Evolutionary conservation across 148 eudicot genomes (phyloP).

Genomic region (Chenopodium berlandieri): DNA sequence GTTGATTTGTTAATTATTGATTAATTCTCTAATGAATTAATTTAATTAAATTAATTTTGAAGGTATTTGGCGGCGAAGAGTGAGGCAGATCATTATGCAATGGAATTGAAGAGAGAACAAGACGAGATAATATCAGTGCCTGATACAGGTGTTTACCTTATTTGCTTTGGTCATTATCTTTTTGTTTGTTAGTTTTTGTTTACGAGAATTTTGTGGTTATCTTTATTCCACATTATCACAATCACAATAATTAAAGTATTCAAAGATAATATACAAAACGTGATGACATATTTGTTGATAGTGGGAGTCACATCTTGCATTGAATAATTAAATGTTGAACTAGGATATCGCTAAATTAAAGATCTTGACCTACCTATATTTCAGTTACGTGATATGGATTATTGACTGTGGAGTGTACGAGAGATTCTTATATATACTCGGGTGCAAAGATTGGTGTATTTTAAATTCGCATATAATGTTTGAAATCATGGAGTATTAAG

Average conservation of each 20-base stretch:
- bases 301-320: background rate
- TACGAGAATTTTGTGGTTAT: background rate
- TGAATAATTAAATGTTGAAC: background rate
- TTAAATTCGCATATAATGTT: too few species aligned
- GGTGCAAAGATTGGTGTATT: too few species aligned
- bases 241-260: too few species aligned
- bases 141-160: conserved; percentile 56
- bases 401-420: too few species aligned
- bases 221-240: background rate
- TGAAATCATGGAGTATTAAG: too few species aligned
- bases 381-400: too few species aligned
- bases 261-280: background rate
- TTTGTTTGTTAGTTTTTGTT: background rate
- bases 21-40: too few species aligned
- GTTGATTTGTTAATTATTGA: too few species aligned
- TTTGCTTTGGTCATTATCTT: background rate
- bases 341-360: background rate
- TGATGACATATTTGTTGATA: background rate
- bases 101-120: conserved; percentile 70
- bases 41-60: background rate
- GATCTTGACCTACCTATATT: background rate
- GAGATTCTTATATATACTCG: too few species aligned
- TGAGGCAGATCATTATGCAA: conserved; percentile 84
- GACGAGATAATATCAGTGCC: conserved; percentile 84
- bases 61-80: conserved; percentile 96